Base-by-base conservation (phyloP, 2,329 filamentous ascomycete genomes). In the Aspergillus eucalypticola region DNA sequence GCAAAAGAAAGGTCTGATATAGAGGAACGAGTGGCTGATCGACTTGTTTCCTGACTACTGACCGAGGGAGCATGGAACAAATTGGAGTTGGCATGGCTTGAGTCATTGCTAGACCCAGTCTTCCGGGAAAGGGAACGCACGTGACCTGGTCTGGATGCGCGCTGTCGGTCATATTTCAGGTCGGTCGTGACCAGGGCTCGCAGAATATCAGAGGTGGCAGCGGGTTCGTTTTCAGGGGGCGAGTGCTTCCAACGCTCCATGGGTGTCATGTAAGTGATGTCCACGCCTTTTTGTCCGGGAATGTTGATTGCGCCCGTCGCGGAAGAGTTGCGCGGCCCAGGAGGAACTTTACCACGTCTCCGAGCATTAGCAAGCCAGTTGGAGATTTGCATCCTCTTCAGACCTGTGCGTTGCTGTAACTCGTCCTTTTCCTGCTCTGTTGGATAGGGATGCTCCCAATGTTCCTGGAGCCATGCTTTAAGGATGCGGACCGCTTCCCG, bases 351-450 rank as follows among this genome's bases (percentile, higher is more conserved):
- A 68, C 90, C 88, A 63, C 92, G 85, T 59, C 92, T 86, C 46
- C 92, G 87, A 59, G 92, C 92, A 75, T 96, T 96, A 60, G 92
- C 92, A 50, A 96, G 86, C 92, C 92, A 96, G 73, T 96, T 96
- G 10, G 88, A 89, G 67, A 96, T 94, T 71, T 97, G 93, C 13
- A 84, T 89, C 69, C 91, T 87, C 73, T 87, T 92, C 42, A 97
- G 82, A 7, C 92, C 91, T 0, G 92, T 96, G 67, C 90, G 85
- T 50, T 85, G 83, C 75, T 92, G 89, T 25, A 97, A 81, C 63
- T 86, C 84, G 66, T 92, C 90, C 71, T 94, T 96, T 72, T 96
- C 91, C 60, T 92, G 88, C 46, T 96, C 92, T 35, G 87, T 93
- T 5, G 93, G 92, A 72, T 96, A 97, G 0, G 92, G 93, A 68